Evolutionary conservation across 2,329 filamentous ascomycete genomes (phyloP), one percentile per base, ranked within the genome.

Genomic region (Immersiporthe knoxdaviesiana): DNA sequence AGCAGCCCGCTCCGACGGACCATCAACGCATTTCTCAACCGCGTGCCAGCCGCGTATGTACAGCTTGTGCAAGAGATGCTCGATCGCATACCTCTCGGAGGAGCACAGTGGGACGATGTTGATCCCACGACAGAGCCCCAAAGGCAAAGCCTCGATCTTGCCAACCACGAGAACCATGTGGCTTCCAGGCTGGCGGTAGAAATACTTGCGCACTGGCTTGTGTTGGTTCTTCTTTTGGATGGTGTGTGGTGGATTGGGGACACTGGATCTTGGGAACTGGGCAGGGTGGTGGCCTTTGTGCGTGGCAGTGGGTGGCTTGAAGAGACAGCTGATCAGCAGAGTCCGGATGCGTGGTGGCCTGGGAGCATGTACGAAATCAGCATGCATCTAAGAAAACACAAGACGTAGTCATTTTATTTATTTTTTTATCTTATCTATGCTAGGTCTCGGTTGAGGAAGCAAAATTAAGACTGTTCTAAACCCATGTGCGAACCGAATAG

Each of bases 1-100:
- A 78, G 78, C 7, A 78, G 78, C 3, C 74, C 79, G 0, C 74
- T 79, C 1, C 75, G 81, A 8, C 74, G 81, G 1, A 78, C 74
- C 0, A 77, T 83, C 56, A 81, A 79, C 73, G 76, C 80, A 2
- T 82, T 82, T n/a, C 50, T 83, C 3, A 81, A 83, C 71, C 77
- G 78, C 30, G 78, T 77, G 0, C 79, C 80, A 0, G 68, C 71
- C 0, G 71, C 75, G 0, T 83, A 74, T 41, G 71, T 83, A 0
- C 74, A 65, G 0, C 68, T 82, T 1, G 74, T 83, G 1, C 78
- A 81, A 58, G 74, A 75, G 3, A 76, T 76, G 6, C 70, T 81
- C 0, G 74, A 74, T 2, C 35, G 61, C 0, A 74, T 78, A 67
- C 4, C 68, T 5, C 21, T 63, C 64, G 50, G 62, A 18, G 6